A percentile compares a stretch with the other conserved stretches of the same genome.
Evolutionary conservation across 2,329 filamentous ascomycete species (phyloP).

Genomic region (Fusarium sp.): DNA sequence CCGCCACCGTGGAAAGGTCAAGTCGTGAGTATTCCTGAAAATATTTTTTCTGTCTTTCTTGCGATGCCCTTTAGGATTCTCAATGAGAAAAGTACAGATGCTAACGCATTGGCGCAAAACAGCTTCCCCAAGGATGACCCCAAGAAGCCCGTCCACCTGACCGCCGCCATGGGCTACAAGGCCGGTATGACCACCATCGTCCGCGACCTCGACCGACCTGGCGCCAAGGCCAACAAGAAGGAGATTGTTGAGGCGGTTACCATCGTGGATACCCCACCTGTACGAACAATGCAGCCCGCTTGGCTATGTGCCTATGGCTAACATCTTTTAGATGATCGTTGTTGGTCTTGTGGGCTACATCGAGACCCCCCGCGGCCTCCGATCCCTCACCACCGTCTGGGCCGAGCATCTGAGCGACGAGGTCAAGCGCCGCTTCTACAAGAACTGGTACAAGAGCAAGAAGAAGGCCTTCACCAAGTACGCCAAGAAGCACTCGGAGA

Average conservation of each 20-base stretch:
- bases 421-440: constrained; percentile 99
- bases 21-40: constrained; percentile 78
- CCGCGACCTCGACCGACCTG: constrained; percentile 98
- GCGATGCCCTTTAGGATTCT: background rate
- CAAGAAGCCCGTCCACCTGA: constrained; percentile 99
- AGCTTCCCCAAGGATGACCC: constrained; percentile 99
- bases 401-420: constrained; percentile 99
- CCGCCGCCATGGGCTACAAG: constrained; percentile 99
- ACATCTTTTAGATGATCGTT: constrained; percentile 94
- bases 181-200: constrained; percentile 99
- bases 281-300: constrained; percentile 89
- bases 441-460: constrained; percentile 99
- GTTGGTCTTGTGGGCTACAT: constrained; percentile 99
- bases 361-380: constrained; percentile 98
- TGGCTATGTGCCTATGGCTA: constrained; percentile 80
- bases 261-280: constrained; percentile 93
- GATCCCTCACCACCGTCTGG: constrained; percentile 99
- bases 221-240: constrained; percentile 99
- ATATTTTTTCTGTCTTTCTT: background rate
- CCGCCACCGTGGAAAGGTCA: constrained; percentile 96
- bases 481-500: constrained; percentile 99
- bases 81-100: constrained; percentile 22
- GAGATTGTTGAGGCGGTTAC: constrained; percentile 91
- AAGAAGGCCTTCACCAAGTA: constrained; percentile 99
- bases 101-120: constrained; percentile 49